These are phyloP conservation scores for Volutella citrinella DNA, from an alignment of 2,329 filamentous ascomycete genomes.

Conservation along the genomic window DNA sequence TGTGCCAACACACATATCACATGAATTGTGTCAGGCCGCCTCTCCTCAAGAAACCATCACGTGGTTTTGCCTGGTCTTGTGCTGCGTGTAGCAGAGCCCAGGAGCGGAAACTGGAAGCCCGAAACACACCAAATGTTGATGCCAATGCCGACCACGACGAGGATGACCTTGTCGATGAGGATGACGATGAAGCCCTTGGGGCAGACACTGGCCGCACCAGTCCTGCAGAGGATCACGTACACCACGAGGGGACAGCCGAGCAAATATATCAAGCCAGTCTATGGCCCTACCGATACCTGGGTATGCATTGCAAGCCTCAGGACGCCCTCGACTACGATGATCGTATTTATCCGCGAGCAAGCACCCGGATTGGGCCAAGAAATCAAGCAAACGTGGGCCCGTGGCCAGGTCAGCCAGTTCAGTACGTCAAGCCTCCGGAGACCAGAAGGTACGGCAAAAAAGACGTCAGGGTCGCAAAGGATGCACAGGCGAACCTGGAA, in stretches of 20 bases:
- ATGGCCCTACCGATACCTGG: conserved; percentile 95
- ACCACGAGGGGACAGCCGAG: conserved; percentile 68
- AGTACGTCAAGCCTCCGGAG: conserved; percentile 85
- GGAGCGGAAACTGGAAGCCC: conserved; percentile 85
- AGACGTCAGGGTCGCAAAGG: conserved; percentile 74
- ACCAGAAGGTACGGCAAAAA: conserved; percentile 81
- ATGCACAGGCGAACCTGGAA: conserved; percentile 74
- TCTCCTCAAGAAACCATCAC: conserved; percentile 89
- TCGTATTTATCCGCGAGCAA: conserved; percentile 92
- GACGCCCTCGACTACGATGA: conserved; percentile 97
- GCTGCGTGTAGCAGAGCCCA: conserved; percentile 94
- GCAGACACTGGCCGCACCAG: conserved; percentile 61
- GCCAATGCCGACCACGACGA: conserved; percentile 66
- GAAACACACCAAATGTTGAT: conserved; percentile 74
- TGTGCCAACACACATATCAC: conserved; percentile 93
- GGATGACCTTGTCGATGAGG: conserved; percentile 62
- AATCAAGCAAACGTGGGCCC: conserved; percentile 83
- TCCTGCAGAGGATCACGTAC: conserved; percentile 53
- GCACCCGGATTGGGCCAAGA: conserved; percentile 84
- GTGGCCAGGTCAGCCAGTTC: conserved; percentile 85
- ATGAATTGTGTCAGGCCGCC: conserved; percentile 97
- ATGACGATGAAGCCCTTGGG: conserved; percentile 65
- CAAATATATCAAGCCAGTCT: conserved; percentile 90
- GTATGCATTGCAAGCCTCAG: conserved; percentile 91
- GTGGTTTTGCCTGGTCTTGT: conserved; percentile 97